These are phyloP conservation scores for Fonsecaea pugnacius DNA, from an alignment of 2,329 filamentous ascomycete species.

Conservation along the genomic window DNA sequence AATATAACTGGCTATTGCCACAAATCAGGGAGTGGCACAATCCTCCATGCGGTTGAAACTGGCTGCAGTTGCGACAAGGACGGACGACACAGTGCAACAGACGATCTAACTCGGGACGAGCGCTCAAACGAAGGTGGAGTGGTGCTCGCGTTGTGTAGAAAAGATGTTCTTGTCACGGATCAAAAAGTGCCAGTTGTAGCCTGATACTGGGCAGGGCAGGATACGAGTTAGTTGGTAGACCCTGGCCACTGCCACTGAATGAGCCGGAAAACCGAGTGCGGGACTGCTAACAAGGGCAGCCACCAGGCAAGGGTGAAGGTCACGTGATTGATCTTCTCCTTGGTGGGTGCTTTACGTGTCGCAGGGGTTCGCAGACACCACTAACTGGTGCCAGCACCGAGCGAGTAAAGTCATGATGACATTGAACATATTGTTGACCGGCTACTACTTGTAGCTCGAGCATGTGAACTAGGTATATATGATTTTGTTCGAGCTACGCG, in stretches of 20 bases:
- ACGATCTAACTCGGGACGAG: background rate
- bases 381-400: no score
- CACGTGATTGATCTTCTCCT: background rate
- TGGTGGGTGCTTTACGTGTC: background rate
- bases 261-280: background rate
- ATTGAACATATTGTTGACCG: background rate
- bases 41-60: conserved; percentile 25
- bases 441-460: background rate
- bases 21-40: conserved; percentile 23
- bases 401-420: background rate
- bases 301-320: background rate
- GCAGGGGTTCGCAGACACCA: background rate
- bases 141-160: conserved; percentile 1
- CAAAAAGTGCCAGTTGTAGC: conserved; percentile 7
- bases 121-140: conserved; percentile 15
- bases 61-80: conserved; percentile 4
- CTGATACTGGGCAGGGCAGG: conserved; percentile 2
- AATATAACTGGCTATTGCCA: conserved; percentile 16
- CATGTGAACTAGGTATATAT: background rate
- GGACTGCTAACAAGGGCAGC: background rate
- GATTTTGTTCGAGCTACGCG: background rate
- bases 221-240: background rate
- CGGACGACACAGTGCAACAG: background rate
- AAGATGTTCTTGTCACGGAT: conserved; percentile 6
- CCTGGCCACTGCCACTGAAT: conserved; percentile 2